Base-by-base conservation (phyloP, 495 filamentous ascomycete genomes). In the Paragyromitra xinjiangensis region DNA sequence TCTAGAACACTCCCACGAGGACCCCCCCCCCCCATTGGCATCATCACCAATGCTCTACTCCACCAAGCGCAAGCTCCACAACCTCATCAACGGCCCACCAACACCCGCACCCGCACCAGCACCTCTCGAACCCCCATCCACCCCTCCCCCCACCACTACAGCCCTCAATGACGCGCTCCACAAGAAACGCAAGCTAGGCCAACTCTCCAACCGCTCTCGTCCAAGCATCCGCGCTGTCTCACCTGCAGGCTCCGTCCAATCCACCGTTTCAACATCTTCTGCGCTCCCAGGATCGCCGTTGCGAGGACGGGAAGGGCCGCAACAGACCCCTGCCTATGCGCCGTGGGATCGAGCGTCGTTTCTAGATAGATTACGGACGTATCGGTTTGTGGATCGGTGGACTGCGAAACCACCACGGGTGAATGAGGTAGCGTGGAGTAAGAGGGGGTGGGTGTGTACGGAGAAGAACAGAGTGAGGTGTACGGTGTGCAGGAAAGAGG, bases 371-470 rank as follows among this genome's bases (percentile, higher is more conserved):
- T 85, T 99, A 56, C 91, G 91, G 75, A 95, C 94, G 1, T 99
- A 95, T 78, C 90, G 94, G 66, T 93, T 94, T 75, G 90, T 98
- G 55, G 94, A 93, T 71, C 89, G 92, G 81, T 99, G 95, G 95
- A 89, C 87, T 78, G 91, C 86, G 67, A 98, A 92, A 85, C 93
- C 95, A 3, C 86, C 92, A 11, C 84, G 85, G 45, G 91, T 98
- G 77, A 94, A 90, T 81, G 95, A 98, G 84, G 92, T 98, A 6
- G 90, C 93, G 83, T 99, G 96, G 96, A 94, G 95, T 6, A 97
- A 94, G 86, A 87, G 92, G 40, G 95, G 95, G 1, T 99, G 95
- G 95, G 87, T 90, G 1, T 98, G 95, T 82, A 88, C 91, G 24
- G 92, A 91, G 77, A 90, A 89, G 78, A 92, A 95, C 83, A 90